Base-by-base conservation (phyloP, 352 stramenopile genomes). In the Globisporangium takayamanum region DNA sequence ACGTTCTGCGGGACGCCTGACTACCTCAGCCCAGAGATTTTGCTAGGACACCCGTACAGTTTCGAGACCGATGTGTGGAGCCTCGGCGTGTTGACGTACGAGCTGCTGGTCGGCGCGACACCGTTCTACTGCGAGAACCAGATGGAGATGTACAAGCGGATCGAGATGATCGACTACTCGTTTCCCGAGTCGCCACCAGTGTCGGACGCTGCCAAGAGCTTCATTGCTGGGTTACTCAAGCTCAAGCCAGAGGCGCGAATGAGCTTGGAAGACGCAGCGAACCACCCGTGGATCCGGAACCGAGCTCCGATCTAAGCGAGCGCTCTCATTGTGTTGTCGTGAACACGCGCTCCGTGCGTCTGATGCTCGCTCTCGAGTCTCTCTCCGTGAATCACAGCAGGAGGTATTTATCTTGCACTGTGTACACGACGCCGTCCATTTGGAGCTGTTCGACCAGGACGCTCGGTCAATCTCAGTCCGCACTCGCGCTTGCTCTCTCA, bases 1-100 rank as follows among this genome's bases (percentile, higher is more conserved):
- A 94, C 86, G 36, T 91, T 93, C 41, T 96, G 87, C 50, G 87
- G 87, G 2, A 96, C 87, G 26, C 85, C 81, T 5, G 81, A 94
- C 58, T 96, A 96, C 59, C 51, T 96, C 44, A 92, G 83, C 53
- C 87, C 87, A 0, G 87, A 96, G 71, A 88, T 96, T 42, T 56
- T 94, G 45, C 57, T 75, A n/a, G 67, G 71, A 16, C 68, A 84
- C 53, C 42, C 75, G 44, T 89, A 94, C 58, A 78, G 90, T 57
- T 74, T 77, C 50, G 63, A 71, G 41, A 84, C 84, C 1, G 87
- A 96, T 54, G 66, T 78, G 25, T 96, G 87, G 87, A 94, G 83
- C 58, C 66, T 96, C 2, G 87, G 87, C 7, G 81, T 96, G 12
- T 73, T 96, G 14, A 74, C 82, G 15, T 96, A 86, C 60, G 87